Percentiles rank a stretch among this genome's conserved stretches.
Evolutionary conservation across 768 basidiomycete genomes (phyloP).

Genomic region (Collybia mongolica): DNA sequence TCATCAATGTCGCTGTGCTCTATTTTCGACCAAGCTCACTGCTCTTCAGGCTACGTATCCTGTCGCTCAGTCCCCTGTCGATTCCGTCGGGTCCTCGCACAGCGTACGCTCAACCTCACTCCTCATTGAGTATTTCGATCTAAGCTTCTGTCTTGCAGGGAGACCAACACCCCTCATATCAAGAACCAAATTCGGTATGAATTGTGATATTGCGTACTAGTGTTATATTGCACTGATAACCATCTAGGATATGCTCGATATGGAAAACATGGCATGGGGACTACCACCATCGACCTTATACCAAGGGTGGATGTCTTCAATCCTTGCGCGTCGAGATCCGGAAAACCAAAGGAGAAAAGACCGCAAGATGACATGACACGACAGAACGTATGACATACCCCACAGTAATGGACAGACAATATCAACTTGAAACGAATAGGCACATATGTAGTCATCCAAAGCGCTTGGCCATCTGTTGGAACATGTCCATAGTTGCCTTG

Average conservation of each 20-base stretch:
- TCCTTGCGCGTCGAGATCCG: slow-evolving; percentile 19
- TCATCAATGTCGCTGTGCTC: no score
- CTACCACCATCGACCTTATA: slow-evolving; percentile 14
- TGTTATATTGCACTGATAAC: no score
- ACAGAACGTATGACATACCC: slow-evolving; percentile 7
- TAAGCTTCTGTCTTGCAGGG: no score
- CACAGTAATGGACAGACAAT: background rate
- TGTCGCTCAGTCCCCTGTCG: no score
- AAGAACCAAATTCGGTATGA: no score
- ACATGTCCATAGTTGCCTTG: slow-evolving; percentile 93
- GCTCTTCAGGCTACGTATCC: no score
- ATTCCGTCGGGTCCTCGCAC: no score
- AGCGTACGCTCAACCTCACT: no score
- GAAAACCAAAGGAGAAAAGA: background rate
- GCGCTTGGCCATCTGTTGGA: slow-evolving; percentile 86
- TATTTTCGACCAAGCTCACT: no score
- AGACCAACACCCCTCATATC: no score
- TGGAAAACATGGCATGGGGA: slow-evolving; percentile 40
- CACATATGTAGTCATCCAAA: slow-evolving; percentile 57
- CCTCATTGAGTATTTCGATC: no score
- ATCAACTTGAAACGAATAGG: background rate
- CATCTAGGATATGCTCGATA: slow-evolving; percentile 26
- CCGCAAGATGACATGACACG: background rate
- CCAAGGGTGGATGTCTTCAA: slow-evolving; percentile 17
- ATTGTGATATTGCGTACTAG: no score